Percentiles rank a stretch among this genome's conserved stretches.
Evolutionary conservation across 352 stramenopile species (phyloP).

Genomic region (Globisporangium viniferum): DNA sequence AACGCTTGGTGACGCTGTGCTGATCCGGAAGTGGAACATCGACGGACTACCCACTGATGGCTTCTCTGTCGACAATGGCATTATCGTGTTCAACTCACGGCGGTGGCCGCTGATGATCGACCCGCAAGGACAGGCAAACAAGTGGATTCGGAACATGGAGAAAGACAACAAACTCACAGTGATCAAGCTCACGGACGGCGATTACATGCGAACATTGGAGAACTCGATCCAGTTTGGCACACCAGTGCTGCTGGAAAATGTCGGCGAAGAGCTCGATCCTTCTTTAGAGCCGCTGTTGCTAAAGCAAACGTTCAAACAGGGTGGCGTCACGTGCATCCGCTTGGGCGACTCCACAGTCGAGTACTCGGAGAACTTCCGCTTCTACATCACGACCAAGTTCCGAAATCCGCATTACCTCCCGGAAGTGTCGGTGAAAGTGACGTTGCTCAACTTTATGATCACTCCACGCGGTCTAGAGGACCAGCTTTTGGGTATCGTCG

Average conservation of each 20-base stretch:
- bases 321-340: slow-evolving; percentile 88
- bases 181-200: slow-evolving; percentile 92
- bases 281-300: slow-evolving; percentile 92
- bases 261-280: slow-evolving; percentile 91
- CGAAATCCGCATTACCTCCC: slow-evolving; percentile 92
- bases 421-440: slow-evolving; percentile 92
- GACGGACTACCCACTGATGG: slow-evolving; percentile 91
- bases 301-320: slow-evolving; percentile 94
- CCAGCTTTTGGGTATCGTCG: slow-evolving; percentile 91
- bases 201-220: slow-evolving; percentile 92
- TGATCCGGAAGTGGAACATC: slow-evolving; percentile 94
- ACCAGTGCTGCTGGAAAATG: slow-evolving; percentile 91
- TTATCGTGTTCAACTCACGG: slow-evolving; percentile 92
- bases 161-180: slow-evolving; percentile 86
- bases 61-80: slow-evolving; percentile 94
- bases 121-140: slow-evolving; percentile 93
- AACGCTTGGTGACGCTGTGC: slow-evolving; percentile 89
- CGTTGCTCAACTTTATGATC: slow-evolving; percentile 96
- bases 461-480: slow-evolving; percentile 91
- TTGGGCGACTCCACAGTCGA: slow-evolving; percentile 92
- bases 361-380: slow-evolving; percentile 90
- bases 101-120: slow-evolving; percentile 96
- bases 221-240: slow-evolving; percentile 92
- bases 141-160: slow-evolving; percentile 96
- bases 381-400: slow-evolving; percentile 95